Conservation (phyloP, 2,329 filamentous ascomycete genomes). For the Fusarium sulawesiense region DNA sequence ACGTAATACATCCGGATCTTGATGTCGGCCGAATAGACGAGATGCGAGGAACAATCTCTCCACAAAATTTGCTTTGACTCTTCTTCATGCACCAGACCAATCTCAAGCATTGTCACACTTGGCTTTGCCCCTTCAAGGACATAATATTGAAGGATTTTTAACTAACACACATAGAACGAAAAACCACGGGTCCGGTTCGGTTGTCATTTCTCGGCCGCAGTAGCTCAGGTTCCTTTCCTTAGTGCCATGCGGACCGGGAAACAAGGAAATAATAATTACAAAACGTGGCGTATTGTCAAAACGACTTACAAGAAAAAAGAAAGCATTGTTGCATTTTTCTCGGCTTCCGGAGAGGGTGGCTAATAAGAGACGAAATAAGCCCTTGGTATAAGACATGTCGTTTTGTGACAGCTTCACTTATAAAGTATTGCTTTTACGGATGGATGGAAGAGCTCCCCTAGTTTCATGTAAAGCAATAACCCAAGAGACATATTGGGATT, state of each 20-base stretch:
- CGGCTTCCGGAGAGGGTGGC: background rate
- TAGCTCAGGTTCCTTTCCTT: background rate
- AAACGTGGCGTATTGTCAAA: background rate
- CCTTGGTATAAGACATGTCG: background rate
- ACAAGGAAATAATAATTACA: background rate
- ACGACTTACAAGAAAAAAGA: background rate
- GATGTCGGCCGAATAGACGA: constrained; percentile 8
- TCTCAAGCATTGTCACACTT: background rate
- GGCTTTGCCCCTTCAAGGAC: background rate
- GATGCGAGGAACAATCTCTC: background rate
- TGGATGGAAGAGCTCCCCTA: background rate
- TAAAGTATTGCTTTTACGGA: background rate
- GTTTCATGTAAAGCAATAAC: background rate
- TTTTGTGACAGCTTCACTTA: background rate
- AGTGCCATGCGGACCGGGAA: background rate
- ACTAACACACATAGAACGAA: background rate
- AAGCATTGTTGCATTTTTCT: background rate
- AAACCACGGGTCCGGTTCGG: background rate
- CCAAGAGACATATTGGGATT: background rate
- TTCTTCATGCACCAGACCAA: background rate
- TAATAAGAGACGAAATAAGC: background rate
- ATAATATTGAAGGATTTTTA: background rate
- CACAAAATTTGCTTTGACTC: background rate
- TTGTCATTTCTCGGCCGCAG: background rate
- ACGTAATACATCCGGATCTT: constrained; percentile 4